Evolutionary conservation across 768 basidiomycete genomes (phyloP).

Genomic region (Mycena galopus): DNA sequence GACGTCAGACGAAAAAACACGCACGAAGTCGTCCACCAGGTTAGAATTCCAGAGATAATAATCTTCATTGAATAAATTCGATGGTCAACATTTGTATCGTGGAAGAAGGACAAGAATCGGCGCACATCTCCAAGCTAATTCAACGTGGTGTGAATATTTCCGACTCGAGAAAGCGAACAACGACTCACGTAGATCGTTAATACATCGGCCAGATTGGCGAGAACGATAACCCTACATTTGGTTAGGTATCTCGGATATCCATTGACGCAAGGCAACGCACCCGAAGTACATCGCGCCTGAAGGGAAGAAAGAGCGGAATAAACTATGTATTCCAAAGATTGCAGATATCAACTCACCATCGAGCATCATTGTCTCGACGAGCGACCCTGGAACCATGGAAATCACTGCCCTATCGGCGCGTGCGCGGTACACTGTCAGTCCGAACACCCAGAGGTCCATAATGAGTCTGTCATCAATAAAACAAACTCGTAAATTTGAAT

Average conservation of each 20-base stretch:
- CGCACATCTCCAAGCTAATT: slow-evolving; percentile 5
- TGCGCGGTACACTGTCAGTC: slow-evolving; percentile 23
- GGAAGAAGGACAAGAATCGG: background rate
- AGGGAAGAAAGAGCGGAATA: background rate
- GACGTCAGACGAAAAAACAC: background rate
- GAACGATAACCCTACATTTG: slow-evolving; percentile 26
- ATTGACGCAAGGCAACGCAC: background rate
- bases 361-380: slow-evolving; percentile 21
- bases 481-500: background rate
- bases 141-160: too few relatives aligned
- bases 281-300: slow-evolving; percentile 36
- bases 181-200: slow-evolving; percentile 24
- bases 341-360: slow-evolving; percentile 22
- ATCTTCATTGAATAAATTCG: background rate
- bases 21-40: slow-evolving; percentile 33
- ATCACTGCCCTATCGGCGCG: slow-evolving; percentile 10
- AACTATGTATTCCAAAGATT: background rate
- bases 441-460: slow-evolving; percentile 22
- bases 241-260: background rate
- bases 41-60: slow-evolving; percentile 26
- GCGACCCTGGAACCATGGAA: background rate
- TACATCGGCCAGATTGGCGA: slow-evolving; percentile 31
- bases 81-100: background rate
- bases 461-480: background rate
- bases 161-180: background rate